Evolutionary conservation across 192 early-diverging fungal species (phyloP).

Genomic region (Gorgonomyces haynaldii): DNA sequence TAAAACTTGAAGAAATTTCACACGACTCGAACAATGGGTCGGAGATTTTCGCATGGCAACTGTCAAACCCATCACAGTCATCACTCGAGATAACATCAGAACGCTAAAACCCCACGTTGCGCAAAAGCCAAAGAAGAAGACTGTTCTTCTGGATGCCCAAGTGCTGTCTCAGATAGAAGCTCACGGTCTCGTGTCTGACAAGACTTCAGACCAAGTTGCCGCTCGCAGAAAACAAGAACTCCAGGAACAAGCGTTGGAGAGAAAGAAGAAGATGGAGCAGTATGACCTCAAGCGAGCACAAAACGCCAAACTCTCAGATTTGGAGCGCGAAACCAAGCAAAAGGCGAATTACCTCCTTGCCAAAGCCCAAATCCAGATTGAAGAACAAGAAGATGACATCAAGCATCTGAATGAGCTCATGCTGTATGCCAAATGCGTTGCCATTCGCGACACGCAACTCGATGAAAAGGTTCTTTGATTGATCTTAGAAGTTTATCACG

Average conservation of each 20-base stretch:
- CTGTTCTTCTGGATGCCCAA: background rate
- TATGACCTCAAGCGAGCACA: slow-evolving; percentile 30
- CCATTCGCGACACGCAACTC: slow-evolving; percentile 46
- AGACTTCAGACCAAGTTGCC: slow-evolving; percentile 10
- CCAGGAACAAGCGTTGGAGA: slow-evolving; percentile 16
- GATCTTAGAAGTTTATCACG: slow-evolving; percentile 31
- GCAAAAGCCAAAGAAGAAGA: slow-evolving; percentile 10
- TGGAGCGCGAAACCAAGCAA: slow-evolving; percentile 43
- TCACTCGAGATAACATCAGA: slow-evolving; percentile 48
- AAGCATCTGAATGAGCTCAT: slow-evolving; percentile 56
- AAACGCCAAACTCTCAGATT: slow-evolving; percentile 34
- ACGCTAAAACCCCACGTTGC: slow-evolving; percentile 31
- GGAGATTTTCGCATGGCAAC: too few relatives aligned
- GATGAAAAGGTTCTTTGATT: slow-evolving; percentile 39
- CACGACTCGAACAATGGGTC: too few relatives aligned
- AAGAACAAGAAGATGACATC: slow-evolving; percentile 57
- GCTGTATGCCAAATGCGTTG: slow-evolving; percentile 53
- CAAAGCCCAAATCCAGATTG: slow-evolving; percentile 49
- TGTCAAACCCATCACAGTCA: slow-evolving; percentile 38
- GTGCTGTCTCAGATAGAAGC: slow-evolving; percentile 29
- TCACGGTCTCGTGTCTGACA: background rate
- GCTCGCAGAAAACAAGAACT: slow-evolving; percentile 27
- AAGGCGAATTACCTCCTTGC: slow-evolving; percentile 43
- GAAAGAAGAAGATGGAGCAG: slow-evolving; percentile 35
- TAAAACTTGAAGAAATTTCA: background rate